Evolutionary conservation across 2,329 filamentous ascomycete genomes (phyloP), one percentile per base, ranked within the genome.

Genomic region (Xylaria sp.): DNA sequence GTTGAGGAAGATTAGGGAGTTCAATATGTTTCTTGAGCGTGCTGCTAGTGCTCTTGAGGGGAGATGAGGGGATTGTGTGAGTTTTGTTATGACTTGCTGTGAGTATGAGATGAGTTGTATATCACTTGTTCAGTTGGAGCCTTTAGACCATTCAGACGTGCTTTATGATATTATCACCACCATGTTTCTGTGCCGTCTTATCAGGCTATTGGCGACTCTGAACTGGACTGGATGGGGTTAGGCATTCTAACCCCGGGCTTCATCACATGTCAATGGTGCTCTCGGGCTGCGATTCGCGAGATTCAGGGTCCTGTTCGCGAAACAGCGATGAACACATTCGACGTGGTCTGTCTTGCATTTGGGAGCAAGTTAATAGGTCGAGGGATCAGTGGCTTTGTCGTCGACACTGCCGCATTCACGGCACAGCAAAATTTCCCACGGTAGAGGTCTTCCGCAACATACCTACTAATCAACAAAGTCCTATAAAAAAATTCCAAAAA

Each of bases 1-100:
- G 3, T 73, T 88, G 63, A 78, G 76, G 60, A 80, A 84, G 68
- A 79, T 88, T 57, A 79, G 74, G 61, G 80, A 83, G 52, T 88
- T 88, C 67, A 88, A 88, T 64, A 78, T 78, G 37, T 85, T 88
- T 63, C 73, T 88, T 53, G 85, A 88, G 69, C 78, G 85, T 19
- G 78, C 83, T 4, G 84, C 84, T 2, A 71, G 76, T 35, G 82
- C 79, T 37, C 73, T 88, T 49, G 85, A 87, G 70, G 73, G 67
- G 42, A 66, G 71, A 57, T 73, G 42, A 59, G 4, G 30, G 49
- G 19, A 13, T 34, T 18, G 23, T 7, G 46, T 50, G n/a, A n/a
- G 3, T 4, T 2, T 44, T 44, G 34, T 47, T 51, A 4, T n/a
- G 37, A 35, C 6, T 34, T 50, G 30, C 23, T 58, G 39, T 50